Percentiles rank a stretch among this genome's conserved stretches.
phyloP scores from a whole-genome alignment of 352 stramenopile species.

The Pythium vanterpoolii region DNA sequence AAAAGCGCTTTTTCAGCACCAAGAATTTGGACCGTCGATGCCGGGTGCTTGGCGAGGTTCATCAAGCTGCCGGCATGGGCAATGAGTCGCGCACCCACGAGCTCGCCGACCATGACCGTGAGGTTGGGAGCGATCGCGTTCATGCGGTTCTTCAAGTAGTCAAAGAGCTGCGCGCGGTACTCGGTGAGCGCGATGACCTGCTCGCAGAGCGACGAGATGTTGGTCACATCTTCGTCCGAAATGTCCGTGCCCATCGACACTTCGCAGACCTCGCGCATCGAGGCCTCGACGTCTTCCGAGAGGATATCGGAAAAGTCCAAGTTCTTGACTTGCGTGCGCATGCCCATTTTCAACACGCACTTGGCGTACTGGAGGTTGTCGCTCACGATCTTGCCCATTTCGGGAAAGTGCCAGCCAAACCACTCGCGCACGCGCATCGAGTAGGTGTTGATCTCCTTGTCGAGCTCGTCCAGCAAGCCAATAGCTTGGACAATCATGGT shows the following conservation, averaged over 20 bases:
- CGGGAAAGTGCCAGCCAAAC: constrained; percentile 97
- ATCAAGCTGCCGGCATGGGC: constrained; percentile 98
- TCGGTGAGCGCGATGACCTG: constrained; percentile 90
- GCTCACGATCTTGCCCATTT: constrained; percentile 97
- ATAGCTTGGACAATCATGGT: constrained; percentile 99
- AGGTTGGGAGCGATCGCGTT: constrained; percentile 99
- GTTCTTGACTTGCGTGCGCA: constrained; percentile 91
- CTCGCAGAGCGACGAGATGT: constrained; percentile 93
- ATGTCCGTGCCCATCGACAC: constrained; percentile 99
- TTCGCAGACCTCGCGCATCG: constrained; percentile 97
- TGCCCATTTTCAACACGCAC: constrained; percentile 94
- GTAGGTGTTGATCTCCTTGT: constrained; percentile 99
- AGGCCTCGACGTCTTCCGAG: constrained; percentile 90
- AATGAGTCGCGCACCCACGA: constrained; percentile 98
- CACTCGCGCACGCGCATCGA: constrained; percentile 99
- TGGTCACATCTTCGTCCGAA: constrained; percentile 97
- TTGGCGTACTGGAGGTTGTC: constrained; percentile 99
- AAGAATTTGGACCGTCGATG: constrained; percentile 98
- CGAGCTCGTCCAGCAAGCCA: constrained; percentile 98
- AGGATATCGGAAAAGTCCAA: constrained; percentile 92
- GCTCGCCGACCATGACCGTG: constrained; percentile 98
- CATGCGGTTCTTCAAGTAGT: constrained; percentile 99
- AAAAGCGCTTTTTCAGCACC: constrained; percentile 99
- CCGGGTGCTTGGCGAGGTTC: constrained; percentile 99
- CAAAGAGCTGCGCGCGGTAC: constrained; percentile 96